Conservation (phyloP, 2,329 filamentous ascomycete genomes). For the Pseudogymnoascus sp. region DNA sequence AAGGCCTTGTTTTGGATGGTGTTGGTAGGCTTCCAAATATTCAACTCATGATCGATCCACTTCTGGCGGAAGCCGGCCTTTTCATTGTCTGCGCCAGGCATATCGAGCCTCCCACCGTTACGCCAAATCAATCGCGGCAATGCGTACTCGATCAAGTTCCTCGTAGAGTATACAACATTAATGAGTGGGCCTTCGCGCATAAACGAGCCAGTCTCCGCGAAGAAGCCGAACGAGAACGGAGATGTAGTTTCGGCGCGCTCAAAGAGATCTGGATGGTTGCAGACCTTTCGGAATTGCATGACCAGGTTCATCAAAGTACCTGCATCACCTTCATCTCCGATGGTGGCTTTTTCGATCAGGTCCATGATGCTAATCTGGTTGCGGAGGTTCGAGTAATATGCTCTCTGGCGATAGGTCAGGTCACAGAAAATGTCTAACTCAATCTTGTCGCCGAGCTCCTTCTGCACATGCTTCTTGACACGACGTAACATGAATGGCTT, state of each 20-base stretch:
- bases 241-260: conserved; percentile 88
- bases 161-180: conserved; percentile 76
- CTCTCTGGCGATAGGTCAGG: conserved; percentile 89
- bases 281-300: conserved; percentile 99
- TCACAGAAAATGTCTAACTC: conserved; percentile 95
- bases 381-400: conserved; percentile 82
- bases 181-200: conserved; percentile 78
- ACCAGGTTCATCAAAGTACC: conserved; percentile 98
- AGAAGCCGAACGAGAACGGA: conserved; percentile 74
- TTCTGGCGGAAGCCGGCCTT: conserved; percentile 72
- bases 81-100: conserved; percentile 63
- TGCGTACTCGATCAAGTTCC: conserved; percentile 76
- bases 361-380: conserved; percentile 99
- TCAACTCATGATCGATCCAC: conserved; percentile 74
- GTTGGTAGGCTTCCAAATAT: conserved; percentile 79
- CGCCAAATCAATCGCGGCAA: conserved; percentile 75
- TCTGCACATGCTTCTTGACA: conserved; percentile 99
- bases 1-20: conserved; percentile 63
- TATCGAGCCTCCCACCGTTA: conserved; percentile 67
- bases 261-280: conserved; percentile 95
- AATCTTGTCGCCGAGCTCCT: conserved; percentile 97
- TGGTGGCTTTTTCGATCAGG: conserved; percentile 90
- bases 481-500: conserved; percentile 99
- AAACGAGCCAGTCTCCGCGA: conserved; percentile 92
- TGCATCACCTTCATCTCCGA: conserved; percentile 89